Evolutionary conservation across 2,329 filamentous ascomycete genomes (phyloP).

Genomic region (Apiospora arundinis): DNA sequence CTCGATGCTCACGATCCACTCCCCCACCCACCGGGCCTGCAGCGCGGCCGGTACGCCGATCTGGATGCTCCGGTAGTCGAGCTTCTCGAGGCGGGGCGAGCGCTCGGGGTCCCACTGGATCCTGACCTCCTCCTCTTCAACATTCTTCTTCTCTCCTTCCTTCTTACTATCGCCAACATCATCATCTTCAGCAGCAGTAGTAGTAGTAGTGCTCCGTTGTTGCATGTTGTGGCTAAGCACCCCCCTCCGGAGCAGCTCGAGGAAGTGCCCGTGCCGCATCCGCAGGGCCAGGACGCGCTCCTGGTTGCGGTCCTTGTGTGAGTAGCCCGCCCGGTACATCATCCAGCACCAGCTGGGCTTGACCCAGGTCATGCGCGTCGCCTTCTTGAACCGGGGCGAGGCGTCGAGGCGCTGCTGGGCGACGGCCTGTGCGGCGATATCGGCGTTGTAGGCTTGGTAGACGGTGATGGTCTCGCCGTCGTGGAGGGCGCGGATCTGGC

Average conservation of each 20-base stretch:
- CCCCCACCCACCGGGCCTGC: conserved; percentile 52
- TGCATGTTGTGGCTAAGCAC: conserved; percentile 31
- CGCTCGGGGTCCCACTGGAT: conserved; percentile 71
- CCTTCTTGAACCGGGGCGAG: conserved; percentile 55
- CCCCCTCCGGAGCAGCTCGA: conserved; percentile 49
- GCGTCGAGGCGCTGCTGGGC: conserved; percentile 56
- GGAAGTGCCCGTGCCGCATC: conserved; percentile 58
- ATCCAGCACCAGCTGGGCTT: conserved; percentile 70
- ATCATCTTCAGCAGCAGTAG: too few relatives aligned
- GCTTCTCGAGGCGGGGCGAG: conserved; percentile 48
- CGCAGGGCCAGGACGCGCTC: conserved; percentile 62
- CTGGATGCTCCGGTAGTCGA: conserved; percentile 64
- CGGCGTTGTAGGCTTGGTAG: conserved; percentile 64
- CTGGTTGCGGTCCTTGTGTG: conserved; percentile 61
- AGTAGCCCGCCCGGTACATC: conserved; percentile 68
- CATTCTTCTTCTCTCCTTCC: background rate
- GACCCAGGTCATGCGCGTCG: conserved; percentile 68
- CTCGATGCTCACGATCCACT: conserved; percentile 60
- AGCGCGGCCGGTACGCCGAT: conserved; percentile 61
- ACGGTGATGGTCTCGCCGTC: conserved; percentile 61
- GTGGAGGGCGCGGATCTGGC: conserved; percentile 60
- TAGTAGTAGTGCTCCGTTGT: background rate
- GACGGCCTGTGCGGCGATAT: conserved; percentile 61
- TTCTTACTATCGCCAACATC: conserved; percentile 31
- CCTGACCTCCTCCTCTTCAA: conserved; percentile 49